Percentiles rank a stretch among this genome's conserved stretches.
Evolutionary conservation across 495 filamentous ascomycete genomes (phyloP).

Genomic region (Aspergillus wentii): DNA sequence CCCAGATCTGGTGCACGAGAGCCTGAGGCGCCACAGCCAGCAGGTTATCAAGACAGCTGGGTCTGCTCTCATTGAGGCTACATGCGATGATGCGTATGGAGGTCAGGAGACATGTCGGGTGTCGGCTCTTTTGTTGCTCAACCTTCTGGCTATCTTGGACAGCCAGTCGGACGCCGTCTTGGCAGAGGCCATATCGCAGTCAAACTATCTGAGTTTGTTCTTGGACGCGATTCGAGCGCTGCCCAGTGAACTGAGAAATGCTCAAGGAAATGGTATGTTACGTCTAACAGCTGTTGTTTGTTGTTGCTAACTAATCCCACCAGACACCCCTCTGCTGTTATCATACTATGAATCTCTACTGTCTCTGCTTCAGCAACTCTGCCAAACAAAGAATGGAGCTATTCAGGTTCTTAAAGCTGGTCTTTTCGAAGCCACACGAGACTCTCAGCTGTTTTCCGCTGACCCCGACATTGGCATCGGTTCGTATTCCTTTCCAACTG

Average conservation of each 20-base stretch:
- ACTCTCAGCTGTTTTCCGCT: conserved; percentile 76
- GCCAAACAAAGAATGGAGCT: conserved; percentile 74
- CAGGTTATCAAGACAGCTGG: conserved; percentile 73
- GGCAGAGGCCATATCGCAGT: conserved; percentile 70
- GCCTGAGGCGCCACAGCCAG: conserved; percentile 56
- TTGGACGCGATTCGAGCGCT: conserved; percentile 77
- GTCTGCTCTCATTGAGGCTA: conserved; percentile 71
- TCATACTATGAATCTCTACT: conserved; percentile 72
- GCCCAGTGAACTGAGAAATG: conserved; percentile 55
- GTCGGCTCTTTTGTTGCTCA: conserved; percentile 73
- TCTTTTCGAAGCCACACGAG: conserved; percentile 76
- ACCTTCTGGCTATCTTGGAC: conserved; percentile 63
- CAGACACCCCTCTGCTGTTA: conserved; percentile 51
- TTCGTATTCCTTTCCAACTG: conserved; percentile 30
- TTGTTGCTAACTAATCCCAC: conserved; percentile 10
- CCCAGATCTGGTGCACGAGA: conserved; percentile 25
- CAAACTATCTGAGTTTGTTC: conserved; percentile 87
- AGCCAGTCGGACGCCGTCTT: conserved; percentile 63
- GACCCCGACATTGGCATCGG: conserved; percentile 90
- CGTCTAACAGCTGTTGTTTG: background rate
- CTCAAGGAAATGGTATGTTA: conserved; percentile 45
- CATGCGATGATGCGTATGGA: conserved; percentile 90
- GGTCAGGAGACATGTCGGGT: conserved; percentile 77
- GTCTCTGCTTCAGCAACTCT: conserved; percentile 76
- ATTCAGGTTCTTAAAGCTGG: conserved; percentile 78